These are phyloP conservation scores for Pulveroboletus frians DNA, from an alignment of 768 basidiomycete genomes.

Conservation along the genomic window DNA sequence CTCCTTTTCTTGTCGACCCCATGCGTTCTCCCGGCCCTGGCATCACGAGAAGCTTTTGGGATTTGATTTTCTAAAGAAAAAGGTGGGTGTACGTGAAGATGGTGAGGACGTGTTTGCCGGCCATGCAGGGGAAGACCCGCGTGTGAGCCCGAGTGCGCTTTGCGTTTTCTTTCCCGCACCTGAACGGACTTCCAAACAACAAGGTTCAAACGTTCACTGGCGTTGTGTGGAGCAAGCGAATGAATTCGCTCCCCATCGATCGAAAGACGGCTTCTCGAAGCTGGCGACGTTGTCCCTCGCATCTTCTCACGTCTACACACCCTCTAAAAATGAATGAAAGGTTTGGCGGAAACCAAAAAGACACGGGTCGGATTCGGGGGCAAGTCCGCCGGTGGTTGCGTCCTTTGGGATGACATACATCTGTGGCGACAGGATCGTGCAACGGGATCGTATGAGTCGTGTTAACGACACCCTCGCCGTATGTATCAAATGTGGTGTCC, in stretches of 20 bases:
- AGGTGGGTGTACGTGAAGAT: neutral
- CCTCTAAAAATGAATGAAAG: neutral
- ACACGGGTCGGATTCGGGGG: neutral
- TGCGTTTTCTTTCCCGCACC: neutral
- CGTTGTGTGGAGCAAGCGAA: neutral
- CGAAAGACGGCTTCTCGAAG: neutral
- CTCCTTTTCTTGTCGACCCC: neutral
- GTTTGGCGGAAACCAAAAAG: no score
- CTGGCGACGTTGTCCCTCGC: neutral
- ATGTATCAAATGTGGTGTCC: neutral
- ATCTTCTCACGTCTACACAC: neutral
- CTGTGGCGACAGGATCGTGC: neutral
- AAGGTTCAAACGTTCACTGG: conserved; percentile 1
- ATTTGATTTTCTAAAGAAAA: conserved; percentile 20
- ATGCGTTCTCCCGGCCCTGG: neutral
- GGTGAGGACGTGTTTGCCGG: neutral
- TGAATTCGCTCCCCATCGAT: neutral
- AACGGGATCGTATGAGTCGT: neutral
- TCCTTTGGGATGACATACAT: neutral
- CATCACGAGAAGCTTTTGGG: conserved; percentile 13
- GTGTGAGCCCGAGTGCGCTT: neutral
- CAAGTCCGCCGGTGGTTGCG: neutral
- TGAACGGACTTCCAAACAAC: neutral
- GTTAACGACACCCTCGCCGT: neutral
- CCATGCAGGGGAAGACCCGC: neutral